phyloP scores from a whole-genome alignment of 768 basidiomycete genomes.

The Suillus sp. region DNA sequence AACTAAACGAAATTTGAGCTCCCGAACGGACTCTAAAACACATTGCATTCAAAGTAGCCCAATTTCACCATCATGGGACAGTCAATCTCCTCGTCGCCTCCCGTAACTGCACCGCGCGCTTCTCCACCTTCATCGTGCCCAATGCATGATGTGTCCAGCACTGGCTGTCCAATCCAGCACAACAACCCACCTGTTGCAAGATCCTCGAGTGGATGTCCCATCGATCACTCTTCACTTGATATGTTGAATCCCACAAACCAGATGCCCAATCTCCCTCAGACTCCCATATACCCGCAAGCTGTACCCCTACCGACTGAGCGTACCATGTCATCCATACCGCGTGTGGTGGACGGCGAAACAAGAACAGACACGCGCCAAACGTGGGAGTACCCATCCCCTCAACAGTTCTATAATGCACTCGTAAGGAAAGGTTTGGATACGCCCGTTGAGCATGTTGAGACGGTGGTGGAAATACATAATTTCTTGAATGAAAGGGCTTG shows the following conservation, averaged over 20 bases:
- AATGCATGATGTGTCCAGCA: slow-evolving; percentile 15
- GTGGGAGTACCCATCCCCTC: slow-evolving; percentile 98
- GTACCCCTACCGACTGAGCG: slow-evolving; percentile 70
- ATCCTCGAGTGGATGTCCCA: slow-evolving; percentile 56
- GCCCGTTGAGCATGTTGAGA: slow-evolving; percentile 92
- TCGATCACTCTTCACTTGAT: slow-evolving; percentile 49
- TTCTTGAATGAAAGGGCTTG: slow-evolving; percentile 97
- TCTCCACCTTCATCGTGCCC: slow-evolving; percentile 18
- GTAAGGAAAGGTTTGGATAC: slow-evolving; percentile 98
- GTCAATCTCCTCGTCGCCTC: slow-evolving; percentile 18
- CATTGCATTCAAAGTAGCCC: not conserved
- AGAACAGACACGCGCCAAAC: slow-evolving; percentile 28
- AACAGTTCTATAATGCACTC: slow-evolving; percentile 97
- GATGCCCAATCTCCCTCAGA: slow-evolving; percentile 84
- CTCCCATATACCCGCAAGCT: slow-evolving; percentile 54
- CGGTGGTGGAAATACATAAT: slow-evolving; percentile 98
- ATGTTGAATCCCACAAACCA: slow-evolving; percentile 74
- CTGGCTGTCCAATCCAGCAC: slow-evolving; percentile 49
- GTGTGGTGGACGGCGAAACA: slow-evolving; percentile 41
- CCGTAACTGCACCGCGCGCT: slow-evolving; percentile 13
- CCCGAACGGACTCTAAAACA: too few species aligned
- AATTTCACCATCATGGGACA: slow-evolving; percentile 16
- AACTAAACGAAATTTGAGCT: too few species aligned
- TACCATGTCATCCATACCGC: slow-evolving; percentile 83
- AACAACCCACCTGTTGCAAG: slow-evolving; percentile 24